Conservation (phyloP, 768 basidiomycete species). For the Trichaptum fuscoviolaceum region DNA sequence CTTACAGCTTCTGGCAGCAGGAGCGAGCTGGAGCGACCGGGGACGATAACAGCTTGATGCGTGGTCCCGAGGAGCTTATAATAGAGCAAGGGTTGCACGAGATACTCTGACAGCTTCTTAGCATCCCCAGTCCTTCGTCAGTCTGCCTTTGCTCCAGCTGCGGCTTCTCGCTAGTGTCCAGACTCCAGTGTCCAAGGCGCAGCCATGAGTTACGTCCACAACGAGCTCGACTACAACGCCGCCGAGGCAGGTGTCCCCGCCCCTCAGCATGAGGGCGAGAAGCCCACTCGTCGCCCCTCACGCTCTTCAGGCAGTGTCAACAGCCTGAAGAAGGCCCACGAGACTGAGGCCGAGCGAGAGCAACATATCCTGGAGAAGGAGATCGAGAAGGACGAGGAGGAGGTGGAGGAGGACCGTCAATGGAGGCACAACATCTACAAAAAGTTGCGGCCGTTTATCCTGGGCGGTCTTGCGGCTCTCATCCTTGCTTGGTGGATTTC, state of each 20-base stretch:
- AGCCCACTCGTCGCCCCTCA: slow-evolving; percentile 10
- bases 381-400: slow-evolving; percentile 15
- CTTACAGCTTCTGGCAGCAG: background rate
- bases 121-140: background rate
- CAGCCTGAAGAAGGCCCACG: slow-evolving; percentile 20
- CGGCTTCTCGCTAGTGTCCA: background rate
- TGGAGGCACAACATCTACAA: slow-evolving; percentile 11
- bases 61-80: background rate
- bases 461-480: slow-evolving; percentile 47
- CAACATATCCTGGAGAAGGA: slow-evolving; percentile 14
- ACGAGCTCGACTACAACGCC: background rate
- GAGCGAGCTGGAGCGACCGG: background rate
- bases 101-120: background rate
- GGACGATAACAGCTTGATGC: background rate
- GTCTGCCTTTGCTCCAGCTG: background rate
- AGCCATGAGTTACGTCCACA: background rate
- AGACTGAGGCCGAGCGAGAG: slow-evolving; percentile 8
- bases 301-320: slow-evolving; percentile 17
- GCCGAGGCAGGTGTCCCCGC: too few relatives aligned
- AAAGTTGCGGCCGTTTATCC: slow-evolving; percentile 28
- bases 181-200: background rate
- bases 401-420: slow-evolving; percentile 14
- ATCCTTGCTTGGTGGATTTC: slow-evolving; percentile 89
- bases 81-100: background rate
- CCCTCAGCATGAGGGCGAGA: background rate